Conservation (phyloP, 495 filamentous ascomycete species). For the Elaphomyces granulatus region DNA sequence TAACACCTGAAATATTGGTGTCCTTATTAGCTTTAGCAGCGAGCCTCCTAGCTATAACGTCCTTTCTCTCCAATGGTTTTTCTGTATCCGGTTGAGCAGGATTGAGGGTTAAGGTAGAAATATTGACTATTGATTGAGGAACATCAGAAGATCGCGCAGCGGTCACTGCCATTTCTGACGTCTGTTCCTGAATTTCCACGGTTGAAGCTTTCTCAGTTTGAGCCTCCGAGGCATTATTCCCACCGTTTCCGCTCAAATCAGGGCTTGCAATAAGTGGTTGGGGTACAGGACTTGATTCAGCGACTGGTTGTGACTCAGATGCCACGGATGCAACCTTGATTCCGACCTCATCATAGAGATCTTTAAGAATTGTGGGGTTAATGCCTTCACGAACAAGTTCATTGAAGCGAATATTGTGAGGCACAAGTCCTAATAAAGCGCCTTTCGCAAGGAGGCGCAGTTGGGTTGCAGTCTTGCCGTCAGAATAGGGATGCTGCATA, state of each 20-base stretch:
- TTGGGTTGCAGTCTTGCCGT: constrained; percentile 23
- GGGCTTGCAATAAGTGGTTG: neutral
- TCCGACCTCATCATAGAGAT: constrained; percentile 51
- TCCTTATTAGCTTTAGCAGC: constrained; percentile 37
- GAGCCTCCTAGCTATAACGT: constrained; percentile 58
- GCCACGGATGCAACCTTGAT: constrained; percentile 23
- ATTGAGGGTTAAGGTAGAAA: neutral
- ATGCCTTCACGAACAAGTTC: constrained; percentile 61
- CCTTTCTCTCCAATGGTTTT: constrained; percentile 56
- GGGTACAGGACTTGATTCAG: neutral
- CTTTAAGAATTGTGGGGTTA: constrained; percentile 42
- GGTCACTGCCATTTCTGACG: constrained; percentile 3
- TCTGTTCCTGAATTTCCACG: constrained; percentile 2
- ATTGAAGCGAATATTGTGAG: constrained; percentile 49
- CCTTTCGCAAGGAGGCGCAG: constrained; percentile 53
- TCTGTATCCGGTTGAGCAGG: constrained; percentile 10
- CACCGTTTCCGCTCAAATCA: neutral
- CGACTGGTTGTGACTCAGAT: constrained; percentile 14
- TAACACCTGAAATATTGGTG: neutral
- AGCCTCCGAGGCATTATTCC: neutral
- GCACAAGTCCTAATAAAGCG: constrained; percentile 49
- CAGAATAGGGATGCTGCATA: neutral
- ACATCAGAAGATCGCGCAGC: constrained; percentile 3
- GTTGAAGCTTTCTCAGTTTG: neutral
- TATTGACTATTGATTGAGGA: neutral